Base-by-base conservation (phyloP, 2,329 filamentous ascomycete species). In the Septoria linicola region DNA sequence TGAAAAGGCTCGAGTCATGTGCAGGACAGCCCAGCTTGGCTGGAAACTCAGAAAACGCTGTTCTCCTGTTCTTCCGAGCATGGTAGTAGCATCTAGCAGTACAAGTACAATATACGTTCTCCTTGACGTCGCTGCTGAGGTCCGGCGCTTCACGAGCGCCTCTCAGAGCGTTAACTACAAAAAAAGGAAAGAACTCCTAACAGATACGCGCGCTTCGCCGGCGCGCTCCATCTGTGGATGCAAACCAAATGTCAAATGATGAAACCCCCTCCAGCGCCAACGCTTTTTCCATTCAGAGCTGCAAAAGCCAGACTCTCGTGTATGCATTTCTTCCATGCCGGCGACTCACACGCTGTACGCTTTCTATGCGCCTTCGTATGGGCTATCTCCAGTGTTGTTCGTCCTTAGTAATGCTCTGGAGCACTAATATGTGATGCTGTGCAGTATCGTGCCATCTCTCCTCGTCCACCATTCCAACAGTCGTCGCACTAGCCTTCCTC, bases 271-370 rank as follows among this genome's bases (percentile, higher is more conserved):
- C 44, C 44, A 40, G 44, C 52, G 44, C 49, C 53, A 39, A 43
- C 52, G 52, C 52, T 55, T 55, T 25, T 51, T 47, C 20, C 42
- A 25, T 41, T 45, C 23, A 47, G 41, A 45, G 51, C 51, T 46
- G 41, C 51, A 21, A 50, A 46, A 35, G 27, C 51, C n/a, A 42
- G 37, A 41, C 30, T 39, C 46, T 47, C 46, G 34, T 35, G 32
- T 42, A 50, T 47, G 46, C 41, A 27, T 23, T 36, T 14, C 43
- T 41, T 16, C 14, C 47, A 17, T 31, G 39, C 32, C 32, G 20
- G 27, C 35, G 32, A 47, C 25, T 39, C 19, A 32, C 8, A 20
- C 21, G 41, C 45, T 53, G 35, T 53, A 45, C 41, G 35, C 36
- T 40, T 41, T 51, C 39, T 47, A 23, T 51, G 41, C 41, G 36